phyloP scores from a whole-genome alignment of 2,329 filamentous ascomycete genomes.

The Cercospora sp. region DNA sequence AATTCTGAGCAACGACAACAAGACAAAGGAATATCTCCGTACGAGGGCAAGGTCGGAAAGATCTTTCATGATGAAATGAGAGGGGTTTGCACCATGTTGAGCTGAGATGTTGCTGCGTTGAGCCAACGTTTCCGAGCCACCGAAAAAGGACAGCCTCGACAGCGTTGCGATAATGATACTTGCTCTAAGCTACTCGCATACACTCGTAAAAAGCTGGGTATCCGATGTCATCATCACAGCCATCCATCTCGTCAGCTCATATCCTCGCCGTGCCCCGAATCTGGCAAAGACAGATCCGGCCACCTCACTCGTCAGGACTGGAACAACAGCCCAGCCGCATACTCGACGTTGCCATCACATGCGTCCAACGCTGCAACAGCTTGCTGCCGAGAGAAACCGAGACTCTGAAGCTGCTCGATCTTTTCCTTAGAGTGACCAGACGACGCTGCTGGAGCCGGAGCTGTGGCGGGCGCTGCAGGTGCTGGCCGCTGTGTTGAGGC shows the following conservation, averaged over 20 bases:
- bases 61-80: not conserved
- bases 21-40: not conserved
- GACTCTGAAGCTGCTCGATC: slow-evolving; percentile 71
- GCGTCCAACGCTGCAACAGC: slow-evolving; percentile 80
- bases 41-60: not conserved
- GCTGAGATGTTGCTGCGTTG: not conserved
- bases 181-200: slow-evolving; percentile 8
- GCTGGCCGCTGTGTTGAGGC: slow-evolving; percentile 26
- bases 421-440: slow-evolving; percentile 58
- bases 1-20: not conserved
- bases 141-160: not conserved
- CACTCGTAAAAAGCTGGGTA: slow-evolving; percentile 10
- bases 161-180: slow-evolving; percentile 7
- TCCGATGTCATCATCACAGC: slow-evolving; percentile 5
- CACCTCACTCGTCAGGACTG: not conserved
- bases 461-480: slow-evolving; percentile 19
- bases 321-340: slow-evolving; percentile 79
- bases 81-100: not conserved
- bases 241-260: not conserved
- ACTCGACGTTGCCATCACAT: slow-evolving; percentile 81
- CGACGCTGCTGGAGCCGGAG: slow-evolving; percentile 20
- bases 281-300: not conserved
- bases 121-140: not conserved
- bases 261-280: not conserved
- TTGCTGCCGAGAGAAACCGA: slow-evolving; percentile 75